A percentile compares a stretch with the other conserved stretches of the same genome.
These are phyloP conservation scores for Ceratobasidium sp. DNA, from an alignment of 1,284 basidiomycete genomes.

Conservation along the genomic window DNA sequence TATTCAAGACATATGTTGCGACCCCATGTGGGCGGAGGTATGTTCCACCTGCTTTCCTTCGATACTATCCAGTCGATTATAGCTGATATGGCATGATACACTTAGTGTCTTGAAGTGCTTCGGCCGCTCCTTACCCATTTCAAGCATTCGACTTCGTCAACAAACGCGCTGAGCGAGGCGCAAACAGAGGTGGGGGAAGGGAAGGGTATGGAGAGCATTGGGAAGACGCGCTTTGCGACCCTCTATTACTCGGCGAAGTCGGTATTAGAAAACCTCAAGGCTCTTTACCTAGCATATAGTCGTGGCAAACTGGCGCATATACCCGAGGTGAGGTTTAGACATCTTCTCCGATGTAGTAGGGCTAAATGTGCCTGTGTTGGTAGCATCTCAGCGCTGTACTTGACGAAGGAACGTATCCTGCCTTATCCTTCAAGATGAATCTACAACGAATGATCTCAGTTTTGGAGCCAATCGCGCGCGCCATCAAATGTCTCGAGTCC, in stretches of 20 bases:
- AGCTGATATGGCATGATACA: too few relatives aligned
- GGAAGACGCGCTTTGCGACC: conserved; percentile 56
- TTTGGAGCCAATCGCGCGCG: conserved; percentile 50
- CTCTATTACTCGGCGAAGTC: conserved; percentile 48
- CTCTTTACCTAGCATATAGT: conserved; percentile 11
- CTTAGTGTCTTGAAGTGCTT: too few relatives aligned
- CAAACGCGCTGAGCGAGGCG: conserved; percentile 49
- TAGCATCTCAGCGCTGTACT: conserved; percentile 5
- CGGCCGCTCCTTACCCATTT: conserved; percentile 52
- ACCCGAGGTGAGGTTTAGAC: not conserved
- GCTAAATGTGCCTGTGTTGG: not conserved
- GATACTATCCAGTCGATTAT: too few relatives aligned
- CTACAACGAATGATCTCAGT: conserved; percentile 52
- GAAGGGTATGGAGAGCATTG: conserved; percentile 55
- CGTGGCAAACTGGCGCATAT: not conserved
- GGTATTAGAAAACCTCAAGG: conserved; percentile 17
- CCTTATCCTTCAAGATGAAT: not conserved
- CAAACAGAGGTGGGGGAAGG: conserved; percentile 45
- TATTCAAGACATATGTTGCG: conserved; percentile 53
- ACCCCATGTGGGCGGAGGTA: too few relatives aligned
- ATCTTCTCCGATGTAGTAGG: too few relatives aligned
- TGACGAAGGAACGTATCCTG: not conserved
- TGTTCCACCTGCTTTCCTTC: too few relatives aligned
- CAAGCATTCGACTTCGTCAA: conserved; percentile 53
- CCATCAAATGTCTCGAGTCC: conserved; percentile 57